Base-by-base conservation (phyloP, 2,329 filamentous ascomycete genomes). In the Pseudocercospora musae region DNA sequence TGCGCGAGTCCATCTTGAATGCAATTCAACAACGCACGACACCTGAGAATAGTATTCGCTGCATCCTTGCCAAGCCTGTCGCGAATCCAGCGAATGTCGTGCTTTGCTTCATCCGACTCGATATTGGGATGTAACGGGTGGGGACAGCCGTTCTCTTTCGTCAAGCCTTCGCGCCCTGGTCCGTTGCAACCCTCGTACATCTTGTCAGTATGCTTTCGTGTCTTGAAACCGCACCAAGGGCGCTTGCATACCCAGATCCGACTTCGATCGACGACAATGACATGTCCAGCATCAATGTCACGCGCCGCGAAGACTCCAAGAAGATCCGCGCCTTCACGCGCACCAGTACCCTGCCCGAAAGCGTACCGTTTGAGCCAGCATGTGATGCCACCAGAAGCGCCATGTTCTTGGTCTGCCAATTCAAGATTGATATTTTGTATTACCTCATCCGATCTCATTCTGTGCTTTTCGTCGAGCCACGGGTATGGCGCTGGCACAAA, bases 281-380 rank as follows among this genome's bases (percentile, higher is more conserved):
- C 42, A 11, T 62, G 64, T 15, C 54, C 62, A 29, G 50, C 37
- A 1, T 20, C 13, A 18, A 74, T 65, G 20, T 70, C 66, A 11
- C 66, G 58, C 1, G 59, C 48, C 2, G 71, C 70, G 31, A 73
- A 74, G 18, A 73, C 62, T 0, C 72, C 72, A 3, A 73, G 59
- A 4, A 70, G 29, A 23, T 73, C 69, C 20, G 58, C 54, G 11
- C 65, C 66, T 5, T 63, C 55, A 10, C 57, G 60, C 6, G 58
- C 55, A 10, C 58, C 61, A 2, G 60, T 29, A 4, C 50, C 59
- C 7, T 58, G 8, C 1, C 68, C 70, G 25, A 72, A 69, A 21
- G 71, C 71, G 40, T 71, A 61, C 13, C 68, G 66, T 42, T 62
- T 53, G 8, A 62, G 54, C 40, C 66, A 66, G 44, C 60, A 65